Evolutionary conservation across 2,329 filamentous ascomycete species (phyloP), one percentile per base, ranked within the genome.

Genomic region (Exserohilum rostratum): DNA sequence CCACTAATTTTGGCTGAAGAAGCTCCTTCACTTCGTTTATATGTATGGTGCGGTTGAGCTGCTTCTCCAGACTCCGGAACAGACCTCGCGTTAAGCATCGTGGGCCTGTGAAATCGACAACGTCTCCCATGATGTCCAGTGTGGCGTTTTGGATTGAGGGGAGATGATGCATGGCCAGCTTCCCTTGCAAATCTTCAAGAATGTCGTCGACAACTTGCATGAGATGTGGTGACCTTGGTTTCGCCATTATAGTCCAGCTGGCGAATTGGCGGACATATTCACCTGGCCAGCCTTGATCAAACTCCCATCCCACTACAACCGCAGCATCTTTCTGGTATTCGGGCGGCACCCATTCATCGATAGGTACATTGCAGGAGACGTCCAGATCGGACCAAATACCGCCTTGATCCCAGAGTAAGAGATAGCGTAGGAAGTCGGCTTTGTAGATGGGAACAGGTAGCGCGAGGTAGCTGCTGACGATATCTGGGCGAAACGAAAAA

Each of bases 301-400:
- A 73, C 43, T 78, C 77, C 48, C 76, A 66, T 1, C 77, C 77
- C 5, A 79, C 69, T 1, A 79, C 71, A 3, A 78, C 51, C 9
- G 63, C 60, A 1, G 73, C 63, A 1, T 65, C 55, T 1, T 65
- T 54, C 5, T 65, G 63, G 35, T 74, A 71, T 40, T 74, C 54
- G 5, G 29, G 22, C 0, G 77, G 76, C 5, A 80, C 64, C 76
- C 76, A 79, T 1, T 72, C 56, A 5, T 61, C 51, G 12, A 78
- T 72, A 0, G 69, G 60, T 25, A 56, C 35, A 47, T 74, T 66
- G 51, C 72, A 76, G 0, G 70, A 73, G 5, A 76, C 69, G 52
- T 79, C 76, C 7, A 79, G 60, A 38, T 79, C 78, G 22, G 66
- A 75, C 71, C 74, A 80, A n/a, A 77, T 66, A 1, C 78, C 78